Conservation (phyloP, 2,329 filamentous ascomycete species). For the Teratosphaeria epicoccoides region DNA sequence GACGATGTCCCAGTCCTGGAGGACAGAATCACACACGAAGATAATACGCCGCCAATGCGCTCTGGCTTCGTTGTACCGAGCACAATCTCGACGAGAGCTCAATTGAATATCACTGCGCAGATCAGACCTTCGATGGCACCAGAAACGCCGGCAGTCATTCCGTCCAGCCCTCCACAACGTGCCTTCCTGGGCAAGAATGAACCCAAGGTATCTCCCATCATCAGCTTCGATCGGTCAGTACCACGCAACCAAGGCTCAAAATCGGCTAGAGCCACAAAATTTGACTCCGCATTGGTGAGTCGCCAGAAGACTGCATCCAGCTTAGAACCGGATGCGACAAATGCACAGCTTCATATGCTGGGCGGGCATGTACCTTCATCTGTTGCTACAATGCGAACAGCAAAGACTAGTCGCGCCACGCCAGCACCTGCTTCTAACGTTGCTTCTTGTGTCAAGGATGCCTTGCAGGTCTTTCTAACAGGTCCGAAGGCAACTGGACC, state of each 20-base stretch:
- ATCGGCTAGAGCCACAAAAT: slow-evolving; percentile 3
- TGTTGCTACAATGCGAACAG: slow-evolving; percentile 6
- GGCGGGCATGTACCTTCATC: slow-evolving; percentile 7
- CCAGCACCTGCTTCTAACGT: slow-evolving; percentile 9
- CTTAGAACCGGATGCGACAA: not conserved
- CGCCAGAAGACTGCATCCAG: not conserved
- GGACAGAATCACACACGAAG: not conserved
- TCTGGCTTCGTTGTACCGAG: not conserved
- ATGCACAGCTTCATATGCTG: slow-evolving; percentile 1
- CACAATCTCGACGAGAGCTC: not conserved
- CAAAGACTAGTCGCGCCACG: not conserved
- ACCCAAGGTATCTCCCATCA: slow-evolving; percentile 16
- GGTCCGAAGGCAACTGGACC: not conserved
- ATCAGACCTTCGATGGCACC: not conserved
- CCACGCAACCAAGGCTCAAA: slow-evolving; percentile 23
- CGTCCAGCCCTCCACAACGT: slow-evolving; percentile 5
- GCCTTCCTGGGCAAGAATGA: slow-evolving; percentile 1
- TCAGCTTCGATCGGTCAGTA: slow-evolving; percentile 18
- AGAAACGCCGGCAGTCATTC: slow-evolving; percentile 9
- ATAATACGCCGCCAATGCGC: not conserved
- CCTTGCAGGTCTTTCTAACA: slow-evolving; percentile 8
- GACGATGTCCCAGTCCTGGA: not conserved
- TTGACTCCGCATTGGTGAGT: slow-evolving; percentile 1
- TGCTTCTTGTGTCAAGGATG: slow-evolving; percentile 7
- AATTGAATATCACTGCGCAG: not conserved